Base-by-base conservation (phyloP, 192 early-diverging fungal species). In the Coemansia sp. region DNA sequence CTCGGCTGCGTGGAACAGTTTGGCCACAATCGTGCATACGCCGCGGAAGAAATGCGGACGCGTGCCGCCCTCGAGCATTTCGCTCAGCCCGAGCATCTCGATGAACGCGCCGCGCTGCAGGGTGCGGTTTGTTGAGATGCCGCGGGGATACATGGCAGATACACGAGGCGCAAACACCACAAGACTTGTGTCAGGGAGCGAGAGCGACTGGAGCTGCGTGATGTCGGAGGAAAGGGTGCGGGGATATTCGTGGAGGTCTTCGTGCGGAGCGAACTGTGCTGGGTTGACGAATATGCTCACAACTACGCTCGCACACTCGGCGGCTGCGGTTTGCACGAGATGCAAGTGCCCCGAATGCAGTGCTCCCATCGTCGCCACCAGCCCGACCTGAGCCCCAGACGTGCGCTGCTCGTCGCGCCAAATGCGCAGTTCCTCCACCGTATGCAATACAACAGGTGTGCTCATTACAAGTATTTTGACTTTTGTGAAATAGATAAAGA, bases 301-400 rank as follows among this genome's bases (percentile, higher is more conserved):
- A 0, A 92, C 88, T 2, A 94, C 89, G 23, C 73, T 52, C 50
- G 91, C 86, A 71, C 89, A 91, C 17, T 82, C 56, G 47, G 74
- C 17, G 15, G 82, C 74, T 0, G 90, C 94, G 8, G 59, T 57
- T 18, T 67, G 63, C 2, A 88, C 88, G 4, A 98, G 82, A 10
- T 67, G 72, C 34, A 96, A 64, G 68, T 99, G 97, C 5, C 97
- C 97, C 2, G 84, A 74, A 68, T 99, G 97, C 20, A 99, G 82
- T 0, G 93, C 94, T 2, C 97, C 97, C 97, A 99, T 99, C n/a
- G 97, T 99, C 0, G 97, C 92, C 0, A 99, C 93, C 66, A 95
- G 92, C 12, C 93, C 97, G n/a, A 99, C 79, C 9, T 83, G 82
- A 58, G 84, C 73, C 58, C 81, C 81, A 21, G 82, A 56, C 14